Evolutionary conservation across 2,329 filamentous ascomycete species (phyloP), one percentile per base, ranked within the genome.

Genomic region (Alternaria metachromatica): DNA sequence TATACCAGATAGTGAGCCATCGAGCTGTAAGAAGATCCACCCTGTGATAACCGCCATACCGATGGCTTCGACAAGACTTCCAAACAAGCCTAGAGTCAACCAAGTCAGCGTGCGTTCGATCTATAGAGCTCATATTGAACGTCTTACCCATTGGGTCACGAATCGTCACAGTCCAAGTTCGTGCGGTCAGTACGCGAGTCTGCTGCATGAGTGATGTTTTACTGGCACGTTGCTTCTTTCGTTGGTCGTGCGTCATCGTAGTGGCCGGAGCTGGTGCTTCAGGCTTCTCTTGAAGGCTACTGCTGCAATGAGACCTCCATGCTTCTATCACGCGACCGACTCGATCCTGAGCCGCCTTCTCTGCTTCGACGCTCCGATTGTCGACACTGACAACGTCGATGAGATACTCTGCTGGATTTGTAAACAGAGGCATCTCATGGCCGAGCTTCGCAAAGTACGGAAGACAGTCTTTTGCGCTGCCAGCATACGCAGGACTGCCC

Each of bases 381-480:
- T 94, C 92, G 11, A 93, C 83, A 6, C 92, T 91, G 2, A 91
- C 89, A 30, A 92, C 83, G 68, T 94, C 92, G 59, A 94, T 90
- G 54, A 93, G 78, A 72, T 90, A 91, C 68, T 94, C 92, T 2
- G 92, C 92, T 0, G 92, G 92, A 69, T 94, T 94, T 49, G 92
- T 90, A 70, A 93, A 93, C 0, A 88, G 82, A 0, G 90, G 91
- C 48, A 93, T 80, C 12, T 86, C 80, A 66, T 90, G 86, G 0
- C 89, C 90, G 11, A 86, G 80, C 3, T 77, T 72, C 10, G 85
- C 84, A 67, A 94, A 93, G 83, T 92, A 90, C 0, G 86, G 80
- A 5, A 92, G 76, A 53, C 88, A 90, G 3, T 85, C 84, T 4
- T 82, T 78, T 25, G 86, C 84, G 1, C 82, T 80, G 0, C 91